Base-by-base conservation (phyloP, 176 grass and related monocot genomes). In the Eragrostis curvula region DNA sequence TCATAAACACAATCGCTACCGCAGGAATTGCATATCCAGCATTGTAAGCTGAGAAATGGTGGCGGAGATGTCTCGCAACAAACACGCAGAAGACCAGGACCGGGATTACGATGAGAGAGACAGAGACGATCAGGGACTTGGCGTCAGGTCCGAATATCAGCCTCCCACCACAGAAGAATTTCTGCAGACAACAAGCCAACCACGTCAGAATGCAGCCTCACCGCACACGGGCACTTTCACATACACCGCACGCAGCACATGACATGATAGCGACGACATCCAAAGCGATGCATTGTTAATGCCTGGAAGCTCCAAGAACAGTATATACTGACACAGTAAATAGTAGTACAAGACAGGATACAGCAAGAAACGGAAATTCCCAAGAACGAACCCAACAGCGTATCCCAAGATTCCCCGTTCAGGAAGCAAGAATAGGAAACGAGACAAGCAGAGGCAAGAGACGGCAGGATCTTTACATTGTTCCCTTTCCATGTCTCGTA, bases 101-200 rank as follows among this genome's bases (percentile, higher is more conserved):
- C 29, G 94, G 94, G 72, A 87, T 71, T 18, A 88, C 56, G 29
- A 97, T 92, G 83, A 97, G 89, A 60, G 86, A 90, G 66, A 97
- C 83, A n/a, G 94, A 90, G 16, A 91, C 27, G 79, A 94, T 17
- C 48, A 90, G 79, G 17, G 88, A 92, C 77, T 83, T 92, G 58
- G 91, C 89, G 75, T 94, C 91, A 44, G 92, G 94, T 64, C 94
- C 92, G 79, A 97, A 97, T 82, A 97, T 92, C 69, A 97, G 64
- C 81, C 94, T 89, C 64, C 92, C 94, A 79, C 84, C 81, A 45
- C 87, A 89, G 45, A 97, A 29, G 69, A 97, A 94, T 66, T 56
- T 94, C 95, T 97, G 85, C 87, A 90, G 32, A 81, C 3, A 89
- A 13, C 41, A 7, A 75, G 64, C 46, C 21, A 85, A 67, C 30